phyloP scores from a whole-genome alignment of 495 filamentous ascomycete species.

The Annulohypoxylon moriforme region DNA sequence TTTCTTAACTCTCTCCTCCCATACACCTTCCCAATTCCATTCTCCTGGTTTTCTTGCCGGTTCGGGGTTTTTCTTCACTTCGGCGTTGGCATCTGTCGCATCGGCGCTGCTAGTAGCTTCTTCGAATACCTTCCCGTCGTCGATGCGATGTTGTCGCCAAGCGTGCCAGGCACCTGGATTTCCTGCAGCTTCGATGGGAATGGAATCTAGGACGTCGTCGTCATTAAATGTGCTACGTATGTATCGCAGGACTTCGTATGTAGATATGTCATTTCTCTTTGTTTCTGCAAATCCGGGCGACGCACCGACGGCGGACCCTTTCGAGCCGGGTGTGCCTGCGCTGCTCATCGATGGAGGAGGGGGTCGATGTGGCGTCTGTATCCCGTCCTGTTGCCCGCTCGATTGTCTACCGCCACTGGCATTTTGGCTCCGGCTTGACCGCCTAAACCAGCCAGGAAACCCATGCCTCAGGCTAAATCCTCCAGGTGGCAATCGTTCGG shows the following conservation, averaged over 20 bases:
- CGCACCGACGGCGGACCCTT: conserved; percentile 42
- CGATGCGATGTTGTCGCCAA: conserved; percentile 76
- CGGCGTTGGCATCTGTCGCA: conserved; percentile 4
- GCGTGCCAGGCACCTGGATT: conserved; percentile 92
- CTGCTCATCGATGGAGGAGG: conserved; percentile 48
- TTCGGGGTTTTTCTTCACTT: conserved; percentile 19
- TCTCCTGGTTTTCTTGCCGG: conserved; percentile 72
- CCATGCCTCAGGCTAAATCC: conserved; percentile 89
- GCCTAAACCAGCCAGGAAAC: conserved; percentile 88
- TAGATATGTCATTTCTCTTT: conserved; percentile 53
- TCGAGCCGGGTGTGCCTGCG: conserved; percentile 51
- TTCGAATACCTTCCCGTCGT: conserved; percentile 43
- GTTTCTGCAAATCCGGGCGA: conserved; percentile 45
- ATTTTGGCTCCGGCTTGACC: conserved; percentile 46
- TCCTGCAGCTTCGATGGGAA: conserved; percentile 83
- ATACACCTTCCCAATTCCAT: conserved; percentile 97
- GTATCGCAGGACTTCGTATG: conserved; percentile 77
- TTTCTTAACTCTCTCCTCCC: conserved; percentile 83
- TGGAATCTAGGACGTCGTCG: conserved; percentile 75
- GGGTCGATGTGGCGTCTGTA: conserved; percentile 45
- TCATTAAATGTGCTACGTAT: conserved; percentile 84
- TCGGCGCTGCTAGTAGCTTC: conserved; percentile 33
- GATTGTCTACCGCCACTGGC: conserved; percentile 36
- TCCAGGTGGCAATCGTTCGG: conserved; percentile 83
- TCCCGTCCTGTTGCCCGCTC: conserved; percentile 40